Evolutionary conservation across 2,329 filamentous ascomycete genomes (phyloP).

Genomic region (Penicillium sp.): DNA sequence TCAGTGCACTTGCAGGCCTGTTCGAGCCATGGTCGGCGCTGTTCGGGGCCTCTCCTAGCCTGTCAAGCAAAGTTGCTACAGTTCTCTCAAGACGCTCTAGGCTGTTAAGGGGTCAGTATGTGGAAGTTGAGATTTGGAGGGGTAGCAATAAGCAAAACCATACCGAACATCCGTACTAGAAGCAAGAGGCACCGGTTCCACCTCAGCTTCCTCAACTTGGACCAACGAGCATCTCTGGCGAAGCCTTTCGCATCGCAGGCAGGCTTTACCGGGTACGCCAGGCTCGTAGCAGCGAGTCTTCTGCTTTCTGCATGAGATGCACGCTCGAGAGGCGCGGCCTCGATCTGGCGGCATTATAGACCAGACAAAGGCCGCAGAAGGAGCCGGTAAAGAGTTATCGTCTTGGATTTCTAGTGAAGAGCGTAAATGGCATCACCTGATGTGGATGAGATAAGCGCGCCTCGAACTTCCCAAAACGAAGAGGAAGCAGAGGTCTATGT

Average conservation of each 20-base stretch:
- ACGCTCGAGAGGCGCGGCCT: constrained; percentile 33
- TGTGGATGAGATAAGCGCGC: constrained; percentile 16
- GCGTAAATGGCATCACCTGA: constrained; percentile 15
- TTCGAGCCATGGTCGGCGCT: constrained; percentile 6
- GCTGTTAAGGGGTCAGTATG: constrained; percentile 3
- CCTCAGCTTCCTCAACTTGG: neutral
- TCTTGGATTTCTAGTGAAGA: neutral
- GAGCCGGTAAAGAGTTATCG: neutral
- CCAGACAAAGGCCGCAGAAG: neutral
- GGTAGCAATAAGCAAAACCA: neutral
- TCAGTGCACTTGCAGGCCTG: constrained; percentile 8
- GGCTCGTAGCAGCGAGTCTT: constrained; percentile 44
- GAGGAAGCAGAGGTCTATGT: neutral
- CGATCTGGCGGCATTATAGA: constrained; percentile 18
- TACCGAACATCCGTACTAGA: constrained; percentile 18
- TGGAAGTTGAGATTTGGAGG: neutral
- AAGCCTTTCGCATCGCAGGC: constrained; percentile 38
- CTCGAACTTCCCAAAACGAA: constrained; percentile 4
- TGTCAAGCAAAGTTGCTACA: constrained; percentile 15
- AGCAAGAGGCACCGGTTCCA: constrained; percentile 2
- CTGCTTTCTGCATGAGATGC: constrained; percentile 37
- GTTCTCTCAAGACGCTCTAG: constrained; percentile 17
- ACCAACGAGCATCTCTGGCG: constrained; percentile 34
- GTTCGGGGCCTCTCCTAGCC: constrained; percentile 15
- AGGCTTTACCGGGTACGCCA: constrained; percentile 25